Percentiles rank a stretch among this genome's conserved stretches.
phyloP scores from a whole-genome alignment of 2,329 filamentous ascomycete genomes.

The Aspergillus alliaceus region DNA sequence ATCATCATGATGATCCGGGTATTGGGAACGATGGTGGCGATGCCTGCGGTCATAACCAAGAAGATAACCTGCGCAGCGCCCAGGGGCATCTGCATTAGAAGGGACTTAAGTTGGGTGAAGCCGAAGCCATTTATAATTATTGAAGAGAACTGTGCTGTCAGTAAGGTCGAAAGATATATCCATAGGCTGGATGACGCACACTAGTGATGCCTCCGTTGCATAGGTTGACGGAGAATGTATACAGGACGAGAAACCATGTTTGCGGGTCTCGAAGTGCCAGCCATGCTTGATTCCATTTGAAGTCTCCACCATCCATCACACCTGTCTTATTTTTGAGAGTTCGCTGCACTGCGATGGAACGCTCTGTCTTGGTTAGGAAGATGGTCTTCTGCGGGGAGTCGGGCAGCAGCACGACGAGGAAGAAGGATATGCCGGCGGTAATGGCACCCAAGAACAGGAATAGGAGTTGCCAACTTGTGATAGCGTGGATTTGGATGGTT shows the following conservation, averaged over 20 bases:
- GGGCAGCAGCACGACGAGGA: constrained; percentile 21
- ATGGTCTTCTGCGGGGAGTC: constrained; percentile 39
- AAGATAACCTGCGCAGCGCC: constrained; percentile 36
- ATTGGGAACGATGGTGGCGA: constrained; percentile 28
- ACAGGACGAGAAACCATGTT: constrained; percentile 34
- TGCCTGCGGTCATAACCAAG: constrained; percentile 27
- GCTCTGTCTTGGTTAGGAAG: constrained; percentile 44
- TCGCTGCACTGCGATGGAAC: constrained; percentile 52
- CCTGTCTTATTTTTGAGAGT: constrained; percentile 54
- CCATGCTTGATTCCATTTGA: constrained; percentile 45
- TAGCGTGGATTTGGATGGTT: constrained; percentile 15
- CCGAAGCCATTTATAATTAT: constrained; percentile 41
- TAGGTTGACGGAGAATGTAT: constrained; percentile 33
- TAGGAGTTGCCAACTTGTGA: constrained; percentile 30
- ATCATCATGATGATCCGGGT: constrained; percentile 37
- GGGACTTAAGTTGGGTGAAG: constrained; percentile 35
- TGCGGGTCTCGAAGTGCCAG: constrained; percentile 30
- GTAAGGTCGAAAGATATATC: not conserved
- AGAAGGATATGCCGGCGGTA: constrained; percentile 22
- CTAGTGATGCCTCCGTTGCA: constrained; percentile 37
- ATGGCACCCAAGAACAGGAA: constrained; percentile 32
- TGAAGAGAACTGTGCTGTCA: constrained; percentile 26
- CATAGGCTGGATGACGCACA: constrained; percentile 7
- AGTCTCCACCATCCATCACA: constrained; percentile 51
- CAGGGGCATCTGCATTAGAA: constrained; percentile 39